These are phyloP conservation scores for Spathaspora arborariae DNA, from an alignment of 805 yeast species.

Conservation along the genomic window DNA sequence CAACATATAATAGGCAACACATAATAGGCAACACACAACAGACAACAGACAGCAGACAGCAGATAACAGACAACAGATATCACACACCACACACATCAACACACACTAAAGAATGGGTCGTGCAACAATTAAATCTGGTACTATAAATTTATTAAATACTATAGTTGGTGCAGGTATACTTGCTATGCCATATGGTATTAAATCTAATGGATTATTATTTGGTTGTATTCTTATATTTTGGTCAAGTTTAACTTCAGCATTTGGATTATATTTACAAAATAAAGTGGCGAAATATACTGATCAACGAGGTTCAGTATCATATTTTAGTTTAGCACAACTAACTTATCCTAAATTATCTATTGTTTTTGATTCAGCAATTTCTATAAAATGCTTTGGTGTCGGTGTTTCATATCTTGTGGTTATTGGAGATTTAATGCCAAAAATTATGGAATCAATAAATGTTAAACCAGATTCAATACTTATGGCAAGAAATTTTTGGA, in stretches of 20 bases:
- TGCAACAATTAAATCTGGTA: constrained; percentile 45
- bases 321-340: constrained; percentile 45
- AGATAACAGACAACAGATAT: no score
- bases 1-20: no score
- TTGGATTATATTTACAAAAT: constrained; percentile 63
- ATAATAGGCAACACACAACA: no score
- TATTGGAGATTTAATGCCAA: constrained; percentile 74
- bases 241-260: constrained; percentile 47
- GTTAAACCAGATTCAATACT: constrained; percentile 19
- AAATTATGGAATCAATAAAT: constrained; percentile 39
- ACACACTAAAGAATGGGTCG: constrained; percentile 15
- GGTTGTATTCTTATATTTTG: constrained; percentile 39
- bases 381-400: constrained; percentile 77
- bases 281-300: constrained; percentile 47
- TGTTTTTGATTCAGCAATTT: constrained; percentile 71
- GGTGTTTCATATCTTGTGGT: constrained; percentile 68
- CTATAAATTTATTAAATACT: constrained; percentile 52
- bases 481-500: constrained; percentile 48
- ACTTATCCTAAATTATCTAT: constrained; percentile 70
- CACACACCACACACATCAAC: background rate
- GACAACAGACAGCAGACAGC: no score
- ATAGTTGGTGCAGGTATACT: constrained; percentile 65
- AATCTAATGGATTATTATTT: constrained; percentile 42
- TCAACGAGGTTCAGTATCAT: constrained; percentile 40
- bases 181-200: constrained; percentile 68